phyloP scores from a whole-genome alignment of 371 early-diverging fungal genomes.

The Vairimorpha necatrix region DNA sequence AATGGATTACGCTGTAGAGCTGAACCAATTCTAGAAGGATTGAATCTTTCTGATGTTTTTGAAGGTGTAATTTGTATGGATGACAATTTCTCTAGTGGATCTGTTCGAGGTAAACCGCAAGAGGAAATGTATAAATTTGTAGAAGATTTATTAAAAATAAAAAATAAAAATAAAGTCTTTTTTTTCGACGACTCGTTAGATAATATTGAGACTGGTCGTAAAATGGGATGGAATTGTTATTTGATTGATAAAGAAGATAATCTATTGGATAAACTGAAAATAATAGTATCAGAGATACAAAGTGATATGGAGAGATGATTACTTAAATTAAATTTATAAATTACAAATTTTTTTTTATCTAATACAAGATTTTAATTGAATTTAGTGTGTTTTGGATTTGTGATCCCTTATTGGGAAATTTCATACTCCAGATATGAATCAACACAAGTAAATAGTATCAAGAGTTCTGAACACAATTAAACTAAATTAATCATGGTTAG shows the following conservation, averaged over 20 bases:
- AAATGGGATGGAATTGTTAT: constrained; percentile 36
- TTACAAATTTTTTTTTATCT: no score
- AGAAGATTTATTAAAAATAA: constrained; percentile 22
- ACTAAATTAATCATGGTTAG: no score
- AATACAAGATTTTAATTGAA: no score
- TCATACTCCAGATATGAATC: no score
- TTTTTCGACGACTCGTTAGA: constrained; percentile 50
- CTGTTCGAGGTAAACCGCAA: constrained; percentile 42
- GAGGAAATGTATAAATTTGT: constrained; percentile 44
- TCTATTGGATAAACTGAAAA: not conserved
- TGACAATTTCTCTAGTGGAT: constrained; percentile 3
- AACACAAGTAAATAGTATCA: no score
- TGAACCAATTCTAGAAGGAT: constrained; percentile 20
- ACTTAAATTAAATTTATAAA: no score
- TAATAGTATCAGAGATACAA: not conserved
- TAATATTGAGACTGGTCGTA: constrained; percentile 32
- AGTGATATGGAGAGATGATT: not conserved
- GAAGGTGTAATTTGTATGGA: constrained; percentile 51
- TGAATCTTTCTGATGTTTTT: constrained; percentile 39
- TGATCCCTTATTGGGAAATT: no score
- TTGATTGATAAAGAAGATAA: not conserved
- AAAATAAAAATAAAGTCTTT: constrained; percentile 20
- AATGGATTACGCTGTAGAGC: constrained; percentile 39
- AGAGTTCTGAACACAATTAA: no score
- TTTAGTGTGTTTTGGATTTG: no score